These are phyloP conservation scores for Macrophomina phaseolina DNA, from an alignment of 2,329 filamentous ascomycete genomes.

Conservation along the genomic window DNA sequence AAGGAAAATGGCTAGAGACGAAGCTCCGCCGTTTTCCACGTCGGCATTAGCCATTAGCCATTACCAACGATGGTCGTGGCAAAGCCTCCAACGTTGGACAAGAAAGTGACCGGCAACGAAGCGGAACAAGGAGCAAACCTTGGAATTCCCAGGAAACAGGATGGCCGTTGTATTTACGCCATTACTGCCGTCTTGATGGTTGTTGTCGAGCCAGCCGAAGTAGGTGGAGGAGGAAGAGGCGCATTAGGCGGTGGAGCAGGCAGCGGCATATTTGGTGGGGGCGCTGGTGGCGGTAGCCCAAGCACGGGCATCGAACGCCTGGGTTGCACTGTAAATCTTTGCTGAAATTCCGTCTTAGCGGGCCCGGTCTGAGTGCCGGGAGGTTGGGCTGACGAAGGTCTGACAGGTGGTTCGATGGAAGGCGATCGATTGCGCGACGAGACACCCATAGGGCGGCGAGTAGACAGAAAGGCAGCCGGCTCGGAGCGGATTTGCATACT, in stretches of 20 bases:
- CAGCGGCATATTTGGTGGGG: slow-evolving; percentile 53
- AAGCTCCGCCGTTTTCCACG: slow-evolving; percentile 1
- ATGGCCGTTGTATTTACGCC: slow-evolving; percentile 3
- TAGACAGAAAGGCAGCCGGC: slow-evolving; percentile 51
- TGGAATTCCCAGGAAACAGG: background rate
- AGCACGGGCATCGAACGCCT: slow-evolving; percentile 45
- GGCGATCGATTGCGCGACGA: slow-evolving; percentile 14
- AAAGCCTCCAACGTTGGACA: slow-evolving; percentile 1
- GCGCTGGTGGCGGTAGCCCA: slow-evolving; percentile 52
- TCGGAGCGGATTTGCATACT: slow-evolving; percentile 53
- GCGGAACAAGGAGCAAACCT: background rate
- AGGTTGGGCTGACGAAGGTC: slow-evolving; percentile 14
- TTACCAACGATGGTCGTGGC: slow-evolving; percentile 15
- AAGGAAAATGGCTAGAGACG: slow-evolving; percentile 3
- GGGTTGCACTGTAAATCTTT: slow-evolving; percentile 21
- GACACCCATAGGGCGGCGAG: slow-evolving; percentile 36
- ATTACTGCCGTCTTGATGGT: slow-evolving; percentile 17
- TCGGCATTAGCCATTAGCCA: slow-evolving; percentile 25
- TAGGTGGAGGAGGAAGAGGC: slow-evolving; percentile 16
- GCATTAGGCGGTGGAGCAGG: slow-evolving; percentile 42
- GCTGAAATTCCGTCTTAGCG: slow-evolving; percentile 11
- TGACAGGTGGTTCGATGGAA: slow-evolving; percentile 2
- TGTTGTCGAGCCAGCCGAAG: slow-evolving; percentile 5
- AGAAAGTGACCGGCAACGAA: background rate
- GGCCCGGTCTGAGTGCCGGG: background rate